Percentiles rank a stretch among this genome's conserved stretches.
Evolutionary conservation across 1,284 basidiomycete species (phyloP).

Genomic region (Marasmius tenuissimus): DNA sequence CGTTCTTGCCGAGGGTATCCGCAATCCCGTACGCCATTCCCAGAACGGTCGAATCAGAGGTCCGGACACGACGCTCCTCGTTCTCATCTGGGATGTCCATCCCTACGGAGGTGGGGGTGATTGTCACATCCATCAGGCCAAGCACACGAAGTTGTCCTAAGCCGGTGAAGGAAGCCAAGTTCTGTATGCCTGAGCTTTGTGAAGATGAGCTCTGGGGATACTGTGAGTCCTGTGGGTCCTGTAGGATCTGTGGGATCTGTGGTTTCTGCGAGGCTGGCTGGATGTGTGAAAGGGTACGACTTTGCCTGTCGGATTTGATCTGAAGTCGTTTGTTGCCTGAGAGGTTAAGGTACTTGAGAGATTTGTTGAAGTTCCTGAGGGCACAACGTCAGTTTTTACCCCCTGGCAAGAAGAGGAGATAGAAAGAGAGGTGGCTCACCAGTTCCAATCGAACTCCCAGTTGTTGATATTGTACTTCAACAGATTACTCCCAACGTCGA

Average conservation of each 20-base stretch:
- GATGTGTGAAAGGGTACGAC: too few relatives aligned
- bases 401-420: not conserved
- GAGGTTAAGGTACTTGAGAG: constrained; percentile 81
- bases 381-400: constrained; percentile 1
- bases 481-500: constrained; percentile 94
- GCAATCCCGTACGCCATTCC: constrained; percentile 97
- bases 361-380: constrained; percentile 92
- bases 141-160: constrained; percentile 84
- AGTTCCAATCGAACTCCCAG: constrained; percentile 99
- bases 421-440: constrained; percentile 54
- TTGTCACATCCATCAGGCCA: constrained; percentile 97
- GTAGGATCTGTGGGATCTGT: too few relatives aligned
- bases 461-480: constrained; percentile 99
- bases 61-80: constrained; percentile 90
- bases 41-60: constrained; percentile 88
- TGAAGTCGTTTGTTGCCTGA: constrained; percentile 52
- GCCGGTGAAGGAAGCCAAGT: constrained; percentile 86
- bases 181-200: constrained; percentile 15
- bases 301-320: constrained; percentile 39
- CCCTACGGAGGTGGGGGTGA: constrained; percentile 56
- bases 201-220: too few relatives aligned
- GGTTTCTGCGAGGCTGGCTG: too few relatives aligned
- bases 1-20: constrained; percentile 84
- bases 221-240: too few relatives aligned
- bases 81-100: constrained; percentile 83